A percentile compares a stretch with the other conserved stretches of the same genome.
These are phyloP conservation scores for Golubevia sp. DNA, from an alignment of 1,284 basidiomycete species.

Conservation along the genomic window DNA sequence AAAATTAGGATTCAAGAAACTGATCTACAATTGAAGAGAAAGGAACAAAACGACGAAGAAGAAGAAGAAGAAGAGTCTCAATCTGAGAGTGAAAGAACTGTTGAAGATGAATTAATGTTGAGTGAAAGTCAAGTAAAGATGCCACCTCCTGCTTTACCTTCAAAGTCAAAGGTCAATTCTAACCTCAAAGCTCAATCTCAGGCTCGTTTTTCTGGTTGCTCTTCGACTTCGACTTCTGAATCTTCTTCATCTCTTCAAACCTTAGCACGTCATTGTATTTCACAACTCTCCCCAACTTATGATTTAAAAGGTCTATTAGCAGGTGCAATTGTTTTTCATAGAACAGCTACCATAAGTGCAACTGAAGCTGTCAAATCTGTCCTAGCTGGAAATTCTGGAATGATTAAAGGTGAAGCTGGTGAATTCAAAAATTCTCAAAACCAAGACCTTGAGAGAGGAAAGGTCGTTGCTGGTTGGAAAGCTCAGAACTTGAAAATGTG, in stretches of 20 bases:
- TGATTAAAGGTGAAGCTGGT: conserved; percentile 50
- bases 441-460: conserved; percentile 23
- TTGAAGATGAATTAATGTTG: no score
- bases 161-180: neutral
- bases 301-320: conserved; percentile 55
- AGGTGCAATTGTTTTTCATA: conserved; percentile 56
- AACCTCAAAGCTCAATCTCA: neutral
- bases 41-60: neutral
- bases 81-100: no score
- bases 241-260: conserved; percentile 14
- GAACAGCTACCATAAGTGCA: conserved; percentile 56
- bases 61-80: no score
- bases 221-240: conserved; percentile 14
- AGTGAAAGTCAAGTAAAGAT: conserved; percentile 29
- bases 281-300: conserved; percentile 44
- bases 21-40: neutral
- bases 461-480: conserved; percentile 29
- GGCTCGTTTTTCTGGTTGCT: conserved; percentile 2
- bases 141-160: conserved; percentile 32
- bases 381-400: conserved; percentile 40
- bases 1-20: no score
- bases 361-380: conserved; percentile 51
- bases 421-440: conserved; percentile 6
- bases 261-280: conserved; percentile 29
- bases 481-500: neutral